Evolutionary conservation across 192 early-diverging fungal species (phyloP).

Genomic region (Helicostylum pulchrum): DNA sequence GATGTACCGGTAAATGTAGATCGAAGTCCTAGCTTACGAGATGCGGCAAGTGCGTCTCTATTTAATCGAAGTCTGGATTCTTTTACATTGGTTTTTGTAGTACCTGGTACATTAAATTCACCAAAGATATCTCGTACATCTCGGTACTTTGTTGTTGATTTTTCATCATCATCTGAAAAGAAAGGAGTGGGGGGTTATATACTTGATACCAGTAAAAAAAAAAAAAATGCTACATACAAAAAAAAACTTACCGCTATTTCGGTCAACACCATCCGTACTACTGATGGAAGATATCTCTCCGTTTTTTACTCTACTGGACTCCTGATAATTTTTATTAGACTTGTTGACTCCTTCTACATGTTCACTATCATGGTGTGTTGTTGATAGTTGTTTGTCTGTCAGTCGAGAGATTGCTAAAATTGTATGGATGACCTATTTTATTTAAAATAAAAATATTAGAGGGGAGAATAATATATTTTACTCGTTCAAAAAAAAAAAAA

Average conservation of each 20-base stretch:
- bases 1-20: conserved; percentile 6
- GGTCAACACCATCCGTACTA: not conserved
- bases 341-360: not conserved
- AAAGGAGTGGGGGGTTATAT: not conserved
- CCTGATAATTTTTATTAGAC: not conserved
- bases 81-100: not conserved
- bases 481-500: too few species aligned
- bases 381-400: conserved; percentile 7
- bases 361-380: conserved; percentile 3
- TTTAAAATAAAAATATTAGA: not conserved
- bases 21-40: conserved; percentile 6
- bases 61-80: conserved; percentile 10
- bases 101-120: not conserved
- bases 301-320: not conserved
- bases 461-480: not conserved
- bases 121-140: conserved; percentile 37
- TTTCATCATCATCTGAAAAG: conserved; percentile 2
- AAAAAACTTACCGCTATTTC: not conserved
- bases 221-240: too few species aligned
- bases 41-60: conserved; percentile 8
- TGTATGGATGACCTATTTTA: conserved; percentile 65
- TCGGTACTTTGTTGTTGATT: conserved; percentile 13
- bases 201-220: not conserved
- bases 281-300: not conserved
- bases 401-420: conserved; percentile 48